These are phyloP conservation scores for Ophiostoma sp. DNA, from an alignment of 2,329 filamentous ascomycete species.

Conservation along the genomic window DNA sequence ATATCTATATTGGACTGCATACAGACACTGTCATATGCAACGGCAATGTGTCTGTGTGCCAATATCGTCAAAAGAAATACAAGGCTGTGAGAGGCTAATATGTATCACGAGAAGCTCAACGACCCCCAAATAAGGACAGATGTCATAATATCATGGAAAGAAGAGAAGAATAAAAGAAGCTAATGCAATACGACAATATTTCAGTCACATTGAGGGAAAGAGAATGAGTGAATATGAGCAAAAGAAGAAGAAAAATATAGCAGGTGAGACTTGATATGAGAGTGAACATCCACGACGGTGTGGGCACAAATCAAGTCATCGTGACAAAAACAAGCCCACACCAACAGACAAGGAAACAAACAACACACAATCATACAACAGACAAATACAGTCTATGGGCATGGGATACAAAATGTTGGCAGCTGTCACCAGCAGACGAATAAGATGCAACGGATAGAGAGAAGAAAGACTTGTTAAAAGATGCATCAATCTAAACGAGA, in stretches of 20 bases:
- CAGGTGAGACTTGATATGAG: background rate
- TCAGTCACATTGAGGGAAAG: background rate
- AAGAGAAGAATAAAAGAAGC: background rate
- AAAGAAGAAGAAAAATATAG: background rate
- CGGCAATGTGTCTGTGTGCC: background rate
- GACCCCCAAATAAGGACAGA: background rate
- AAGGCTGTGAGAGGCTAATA: too few species aligned
- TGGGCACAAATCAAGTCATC: background rate
- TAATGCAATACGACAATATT: background rate
- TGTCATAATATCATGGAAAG: background rate
- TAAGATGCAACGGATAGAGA: background rate
- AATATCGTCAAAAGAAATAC: background rate
- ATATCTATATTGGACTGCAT: background rate
- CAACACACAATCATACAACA: background rate
- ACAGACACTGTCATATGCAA: background rate
- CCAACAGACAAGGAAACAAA: background rate
- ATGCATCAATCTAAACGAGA: background rate
- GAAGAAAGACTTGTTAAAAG: background rate
- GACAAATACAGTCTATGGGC: background rate
- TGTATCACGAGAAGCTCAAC: background rate
- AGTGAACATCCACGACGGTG: background rate
- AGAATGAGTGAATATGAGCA: background rate
- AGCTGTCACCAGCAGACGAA: constrained; percentile 9
- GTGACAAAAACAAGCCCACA: background rate
- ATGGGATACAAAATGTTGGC: background rate